Evolutionary conservation across 2,329 filamentous ascomycete species (phyloP).

Genomic region (Talaromyces sp.): DNA sequence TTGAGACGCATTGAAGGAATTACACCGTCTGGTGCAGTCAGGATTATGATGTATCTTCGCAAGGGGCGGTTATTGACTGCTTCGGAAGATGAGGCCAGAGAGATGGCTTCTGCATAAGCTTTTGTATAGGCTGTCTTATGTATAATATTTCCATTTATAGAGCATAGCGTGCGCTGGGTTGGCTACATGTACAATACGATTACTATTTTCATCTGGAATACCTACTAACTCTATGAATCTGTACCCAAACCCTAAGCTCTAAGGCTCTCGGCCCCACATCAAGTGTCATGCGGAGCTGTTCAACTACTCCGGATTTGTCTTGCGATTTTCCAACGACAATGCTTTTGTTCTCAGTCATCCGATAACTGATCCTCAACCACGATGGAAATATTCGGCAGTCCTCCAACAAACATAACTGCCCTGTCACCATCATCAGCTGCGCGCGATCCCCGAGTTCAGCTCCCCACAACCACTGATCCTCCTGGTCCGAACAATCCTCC

Average conservation of each 20-base stretch:
- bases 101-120: background rate
- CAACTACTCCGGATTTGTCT: background rate
- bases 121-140: background rate
- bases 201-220: background rate
- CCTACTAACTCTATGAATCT: background rate
- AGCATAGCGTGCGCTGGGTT: background rate
- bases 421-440: constrained; percentile 23
- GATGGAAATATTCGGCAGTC: constrained; percentile 17
- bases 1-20: constrained; percentile 80
- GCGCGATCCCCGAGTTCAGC: constrained; percentile 50
- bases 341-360: background rate
- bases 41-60: constrained; percentile 44
- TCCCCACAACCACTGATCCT: constrained; percentile 84
- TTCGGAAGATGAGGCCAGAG: background rate
- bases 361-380: background rate
- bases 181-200: constrained; percentile 8
- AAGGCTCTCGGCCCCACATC: background rate
- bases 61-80: constrained; percentile 19
- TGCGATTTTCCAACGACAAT: background rate
- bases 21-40: constrained; percentile 45
- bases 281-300: background rate
- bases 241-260: background rate
- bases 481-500: constrained; percentile 67
- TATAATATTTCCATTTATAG: background rate
- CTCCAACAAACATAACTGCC: constrained; percentile 5